Evolutionary conservation across 192 early-diverging fungal genomes (phyloP).

Genomic region (Chytriomyces confervae): DNA sequence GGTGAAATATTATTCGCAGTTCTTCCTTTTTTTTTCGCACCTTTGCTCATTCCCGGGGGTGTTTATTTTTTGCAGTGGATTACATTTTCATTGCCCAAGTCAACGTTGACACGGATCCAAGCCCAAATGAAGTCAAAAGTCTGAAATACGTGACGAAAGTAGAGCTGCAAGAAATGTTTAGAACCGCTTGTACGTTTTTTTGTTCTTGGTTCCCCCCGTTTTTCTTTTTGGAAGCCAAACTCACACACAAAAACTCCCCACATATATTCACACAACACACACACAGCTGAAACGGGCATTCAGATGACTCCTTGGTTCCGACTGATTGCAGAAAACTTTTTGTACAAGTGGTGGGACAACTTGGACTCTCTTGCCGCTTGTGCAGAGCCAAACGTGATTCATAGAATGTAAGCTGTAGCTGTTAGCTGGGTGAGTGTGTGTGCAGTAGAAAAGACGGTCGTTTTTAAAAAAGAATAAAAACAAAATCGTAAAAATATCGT

Average conservation of each 20-base stretch:
- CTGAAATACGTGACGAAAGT: constrained; percentile 80
- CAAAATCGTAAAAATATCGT: no score
- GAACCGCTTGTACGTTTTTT: constrained; percentile 54
- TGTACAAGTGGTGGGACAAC: constrained; percentile 96
- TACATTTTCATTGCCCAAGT: constrained; percentile 91
- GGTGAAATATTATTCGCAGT: constrained; percentile 43
- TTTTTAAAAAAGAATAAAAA: no score
- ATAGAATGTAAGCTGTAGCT: constrained; percentile 49
- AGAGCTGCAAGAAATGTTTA: constrained; percentile 80
- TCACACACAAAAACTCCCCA: no score
- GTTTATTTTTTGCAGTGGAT: constrained; percentile 65
- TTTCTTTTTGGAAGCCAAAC: no score
- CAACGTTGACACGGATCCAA: constrained; percentile 76
- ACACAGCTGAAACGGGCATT: constrained; percentile 57
- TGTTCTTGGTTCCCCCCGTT: constrained; percentile 2
- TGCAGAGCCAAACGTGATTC: constrained; percentile 72
- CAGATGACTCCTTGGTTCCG: constrained; percentile 96
- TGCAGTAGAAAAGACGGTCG: background rate
- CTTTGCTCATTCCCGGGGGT: background rate
- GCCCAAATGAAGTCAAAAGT: constrained; percentile 89
- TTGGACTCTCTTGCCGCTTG: constrained; percentile 71
- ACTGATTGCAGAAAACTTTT: constrained; percentile 87
- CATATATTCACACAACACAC: background rate
- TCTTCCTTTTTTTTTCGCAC: constrained; percentile 2
- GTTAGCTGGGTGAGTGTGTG: background rate